A percentile compares a stretch with the other conserved stretches of the same genome.
Evolutionary conservation across 1,284 basidiomycete genomes (phyloP).

Genomic region (Anthracocystis setariae): DNA sequence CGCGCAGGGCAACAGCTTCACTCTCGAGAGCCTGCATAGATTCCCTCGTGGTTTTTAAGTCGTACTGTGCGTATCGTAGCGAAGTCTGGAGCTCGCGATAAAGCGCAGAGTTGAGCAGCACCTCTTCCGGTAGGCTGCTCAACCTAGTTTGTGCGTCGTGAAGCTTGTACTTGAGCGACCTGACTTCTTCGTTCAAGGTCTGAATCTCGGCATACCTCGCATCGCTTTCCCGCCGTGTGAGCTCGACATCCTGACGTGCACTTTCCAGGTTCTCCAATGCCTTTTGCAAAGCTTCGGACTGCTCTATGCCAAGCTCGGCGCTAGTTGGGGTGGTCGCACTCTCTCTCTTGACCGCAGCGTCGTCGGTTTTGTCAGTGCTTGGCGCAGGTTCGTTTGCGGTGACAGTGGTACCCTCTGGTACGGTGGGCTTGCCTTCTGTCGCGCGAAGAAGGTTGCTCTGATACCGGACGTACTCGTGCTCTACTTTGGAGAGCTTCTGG

Average conservation of each 20-base stretch:
- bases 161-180: conserved; percentile 32
- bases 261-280: conserved; percentile 29
- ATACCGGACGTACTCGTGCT: conserved; percentile 48
- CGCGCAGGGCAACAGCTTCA: conserved; percentile 58
- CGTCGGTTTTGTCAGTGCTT: neutral
- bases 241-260: conserved; percentile 37
- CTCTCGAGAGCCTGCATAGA: conserved; percentile 33
- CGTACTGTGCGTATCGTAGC: conserved; percentile 27
- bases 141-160: conserved; percentile 31
- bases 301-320: conserved; percentile 9
- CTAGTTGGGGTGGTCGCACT: neutral
- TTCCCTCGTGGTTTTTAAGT: conserved; percentile 20
- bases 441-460: conserved; percentile 50
- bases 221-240: conserved; percentile 45
- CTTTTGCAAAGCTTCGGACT: conserved; percentile 35
- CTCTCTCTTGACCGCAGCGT: conserved; percentile 15
- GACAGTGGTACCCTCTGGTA: conserved; percentile 21
- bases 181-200: conserved; percentile 44
- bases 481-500: conserved; percentile 40
- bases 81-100: conserved; percentile 35
- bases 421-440: conserved; percentile 41
- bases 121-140: conserved; percentile 37
- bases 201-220: conserved; percentile 48
- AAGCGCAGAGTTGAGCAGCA: conserved; percentile 26
- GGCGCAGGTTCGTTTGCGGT: conserved; percentile 16